A percentile compares a stretch with the other conserved stretches of the same genome.
Evolutionary conservation across 169 alveolate genomes (phyloP).

Genomic region (Babesia microti): DNA sequence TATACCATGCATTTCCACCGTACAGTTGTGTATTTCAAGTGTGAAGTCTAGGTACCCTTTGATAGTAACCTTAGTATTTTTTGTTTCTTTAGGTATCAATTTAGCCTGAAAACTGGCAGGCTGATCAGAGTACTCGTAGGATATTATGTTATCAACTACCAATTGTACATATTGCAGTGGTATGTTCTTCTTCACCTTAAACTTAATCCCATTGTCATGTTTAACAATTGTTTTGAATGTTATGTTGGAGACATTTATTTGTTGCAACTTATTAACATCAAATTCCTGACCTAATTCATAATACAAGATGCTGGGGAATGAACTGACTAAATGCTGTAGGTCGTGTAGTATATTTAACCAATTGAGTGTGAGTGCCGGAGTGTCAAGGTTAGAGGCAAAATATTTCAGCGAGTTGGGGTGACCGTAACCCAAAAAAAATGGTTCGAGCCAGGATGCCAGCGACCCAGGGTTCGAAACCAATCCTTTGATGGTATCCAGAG

Average conservation of each 20-base stretch:
- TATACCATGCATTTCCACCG: not conserved
- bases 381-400: slow-evolving; percentile 11
- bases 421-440: slow-evolving; percentile 48
- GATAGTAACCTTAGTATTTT: slow-evolving; percentile 8
- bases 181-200: too few species aligned
- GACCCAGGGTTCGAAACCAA: slow-evolving; percentile 60
- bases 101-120: too few species aligned
- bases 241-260: too few species aligned
- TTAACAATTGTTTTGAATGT: too few species aligned
- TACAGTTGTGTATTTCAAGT: not conserved
- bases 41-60: slow-evolving; percentile 9
- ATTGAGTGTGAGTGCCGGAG: slow-evolving; percentile 4
- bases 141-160: too few species aligned
- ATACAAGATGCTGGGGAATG: slow-evolving; percentile 5
- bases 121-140: too few species aligned
- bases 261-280: slow-evolving; percentile 12
- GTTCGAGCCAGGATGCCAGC: slow-evolving; percentile 47
- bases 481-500: slow-evolving; percentile 65
- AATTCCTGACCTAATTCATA: slow-evolving; percentile 9
- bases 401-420: slow-evolving; percentile 35
- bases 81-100: too few species aligned
- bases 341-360: slow-evolving; percentile 21
- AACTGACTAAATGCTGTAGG: slow-evolving; percentile 20
- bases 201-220: too few species aligned
- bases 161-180: too few species aligned